Evolutionary conservation across 371 early-diverging fungal species (phyloP).

Genomic region (Lichtheimia ornata): DNA sequence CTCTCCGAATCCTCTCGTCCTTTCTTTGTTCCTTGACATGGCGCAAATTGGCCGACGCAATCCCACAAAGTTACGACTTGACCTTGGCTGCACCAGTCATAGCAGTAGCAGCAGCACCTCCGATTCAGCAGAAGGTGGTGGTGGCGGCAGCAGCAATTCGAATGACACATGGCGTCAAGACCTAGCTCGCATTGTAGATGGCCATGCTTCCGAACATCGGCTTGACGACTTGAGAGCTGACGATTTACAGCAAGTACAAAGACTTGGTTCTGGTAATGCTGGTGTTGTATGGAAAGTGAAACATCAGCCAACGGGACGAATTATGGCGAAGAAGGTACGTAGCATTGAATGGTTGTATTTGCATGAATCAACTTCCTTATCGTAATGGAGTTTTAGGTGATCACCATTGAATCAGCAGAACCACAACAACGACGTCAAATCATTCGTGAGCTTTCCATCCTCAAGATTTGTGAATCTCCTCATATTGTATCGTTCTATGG

Average conservation of each 20-base stretch:
- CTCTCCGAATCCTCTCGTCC: background rate
- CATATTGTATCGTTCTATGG: slow-evolving; percentile 94
- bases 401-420: slow-evolving; percentile 65
- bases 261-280: slow-evolving; percentile 90
- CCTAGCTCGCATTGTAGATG: slow-evolving; percentile 31
- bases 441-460: slow-evolving; percentile 83
- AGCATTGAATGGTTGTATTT: slow-evolving; percentile 59
- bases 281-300: slow-evolving; percentile 89
- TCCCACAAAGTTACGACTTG: slow-evolving; percentile 29
- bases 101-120: no score
- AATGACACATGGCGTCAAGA: slow-evolving; percentile 32
- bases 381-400: slow-evolving; percentile 35
- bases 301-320: slow-evolving; percentile 67
- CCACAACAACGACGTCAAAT: slow-evolving; percentile 78
- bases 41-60: slow-evolving; percentile 30
- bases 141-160: slow-evolving; percentile 6
- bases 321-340: slow-evolving; percentile 94
- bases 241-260: slow-evolving; percentile 63
- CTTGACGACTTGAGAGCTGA: slow-evolving; percentile 36
- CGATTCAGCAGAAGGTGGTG: no score
- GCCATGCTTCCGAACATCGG: slow-evolving; percentile 7
- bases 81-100: slow-evolving; percentile 7
- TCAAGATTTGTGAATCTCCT: slow-evolving; percentile 87
- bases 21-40: slow-evolving; percentile 33
- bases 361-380: background rate